phyloP scores from a whole-genome alignment of 345 rosid species.

The Gossypium raimondii region DNA sequence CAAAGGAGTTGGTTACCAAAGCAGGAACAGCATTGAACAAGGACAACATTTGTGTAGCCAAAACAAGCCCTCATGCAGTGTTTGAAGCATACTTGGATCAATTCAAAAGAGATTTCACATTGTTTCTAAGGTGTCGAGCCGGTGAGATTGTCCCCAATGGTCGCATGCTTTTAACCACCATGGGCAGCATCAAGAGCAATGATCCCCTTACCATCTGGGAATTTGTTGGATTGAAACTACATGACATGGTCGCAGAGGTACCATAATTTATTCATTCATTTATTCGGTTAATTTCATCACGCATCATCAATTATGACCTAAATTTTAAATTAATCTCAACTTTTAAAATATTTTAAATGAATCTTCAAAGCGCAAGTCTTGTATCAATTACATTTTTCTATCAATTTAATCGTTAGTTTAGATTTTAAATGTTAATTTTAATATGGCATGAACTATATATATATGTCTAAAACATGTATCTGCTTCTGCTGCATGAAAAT shows the following conservation, averaged over 20 bases:
- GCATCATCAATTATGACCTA: too few species aligned
- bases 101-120: constrained; percentile 21
- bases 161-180: constrained; percentile 17
- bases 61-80: constrained; percentile 24
- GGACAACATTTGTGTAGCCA: constrained; percentile 23
- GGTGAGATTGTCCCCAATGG: constrained; percentile 26
- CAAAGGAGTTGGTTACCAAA: constrained; percentile 6
- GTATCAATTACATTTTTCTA: too few species aligned
- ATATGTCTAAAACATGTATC: too few species aligned
- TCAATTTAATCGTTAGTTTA: too few species aligned
- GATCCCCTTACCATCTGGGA: constrained; percentile 18
- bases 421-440: too few species aligned
- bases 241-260: constrained; percentile 32
- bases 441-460: too few species aligned
- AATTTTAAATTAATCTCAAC: neutral
- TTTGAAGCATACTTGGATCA: constrained; percentile 23
- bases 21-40: constrained; percentile 23
- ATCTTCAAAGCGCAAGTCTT: too few species aligned
- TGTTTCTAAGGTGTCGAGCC: constrained; percentile 19
- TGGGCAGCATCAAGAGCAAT: constrained; percentile 13
- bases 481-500: too few species aligned
- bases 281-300: too few species aligned
- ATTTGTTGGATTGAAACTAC: constrained; percentile 3
- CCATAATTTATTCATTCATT: too few species aligned
- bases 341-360: too few species aligned